Evolutionary conservation across 75 land plant species (phyloP).

Genomic region (Pseudotsuga menziesii): DNA sequence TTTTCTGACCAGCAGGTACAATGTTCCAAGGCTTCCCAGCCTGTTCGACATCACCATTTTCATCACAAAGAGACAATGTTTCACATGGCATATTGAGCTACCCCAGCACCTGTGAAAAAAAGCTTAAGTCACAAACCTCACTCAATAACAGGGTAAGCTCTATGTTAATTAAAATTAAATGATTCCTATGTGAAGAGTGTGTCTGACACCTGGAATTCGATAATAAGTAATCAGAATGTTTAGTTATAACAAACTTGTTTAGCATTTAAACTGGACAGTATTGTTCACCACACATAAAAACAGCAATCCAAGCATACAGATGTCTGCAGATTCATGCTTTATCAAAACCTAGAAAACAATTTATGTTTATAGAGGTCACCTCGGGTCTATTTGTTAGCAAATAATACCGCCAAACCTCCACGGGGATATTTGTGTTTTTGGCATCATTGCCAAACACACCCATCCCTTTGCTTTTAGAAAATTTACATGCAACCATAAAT

Average conservation of each 20-base stretch:
- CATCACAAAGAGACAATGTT: constrained; percentile 55
- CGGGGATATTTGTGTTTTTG: constrained; percentile 77
- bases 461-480: constrained; percentile 90
- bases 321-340: background rate
- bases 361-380: constrained; percentile 33
- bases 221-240: background rate
- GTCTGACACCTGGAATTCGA: constrained; percentile 67
- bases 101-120: constrained; percentile 48
- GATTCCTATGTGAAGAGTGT: constrained; percentile 80
- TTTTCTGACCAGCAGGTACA: constrained; percentile 74
- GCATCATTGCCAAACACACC: constrained; percentile 99
- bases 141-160: background rate
- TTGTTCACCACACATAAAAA: no score
- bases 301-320: background rate
- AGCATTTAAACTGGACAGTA: background rate
- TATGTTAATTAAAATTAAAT: background rate
- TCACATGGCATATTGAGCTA: constrained; percentile 70
- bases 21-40: constrained; percentile 66
- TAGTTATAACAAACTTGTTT: background rate
- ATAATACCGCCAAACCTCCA: constrained; percentile 95
- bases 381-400: constrained; percentile 94
- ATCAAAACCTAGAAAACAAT: background rate
- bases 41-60: constrained; percentile 51
- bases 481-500: constrained; percentile 63
- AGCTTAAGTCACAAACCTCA: background rate